Evolutionary conservation across 2,329 filamentous ascomycete genomes (phyloP), one percentile per base, ranked within the genome.

Genomic region (Aspergillus awamori): DNA sequence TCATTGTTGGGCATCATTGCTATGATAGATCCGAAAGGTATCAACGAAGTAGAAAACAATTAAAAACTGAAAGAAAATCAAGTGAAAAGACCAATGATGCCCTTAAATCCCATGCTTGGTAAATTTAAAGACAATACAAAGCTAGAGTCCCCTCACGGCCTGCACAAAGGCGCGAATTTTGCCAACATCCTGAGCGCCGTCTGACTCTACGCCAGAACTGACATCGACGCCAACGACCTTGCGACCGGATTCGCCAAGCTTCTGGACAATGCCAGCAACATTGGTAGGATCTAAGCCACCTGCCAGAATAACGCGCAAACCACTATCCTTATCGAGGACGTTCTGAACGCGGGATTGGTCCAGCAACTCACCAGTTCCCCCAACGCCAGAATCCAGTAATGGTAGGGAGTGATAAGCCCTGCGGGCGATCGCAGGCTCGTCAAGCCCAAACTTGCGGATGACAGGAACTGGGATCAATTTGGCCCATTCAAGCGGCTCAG

Each of bases 401-500:
- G 94, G 89, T 28, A 96, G 80, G 2, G 88, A 86, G 74, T 99
- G 95, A 74, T 92, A 96, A 8, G 92, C 93, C 59, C 92, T 86
- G 45, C 84, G 79, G 7, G 87, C 87, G 49, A 97, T 80, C 0
- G 89, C 91, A n/a, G 86, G 79, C 54, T 93, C 87, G 2, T 84
- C 86, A 0, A 93, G 92, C 57, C 88, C 87, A 78, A 98, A 99
- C 53, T 89, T 90, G 66, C 88, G 89, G 65, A 99, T 88, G 5
- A 99, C 93, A 0, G 95, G 95, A 0, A 97, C 93, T 1, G 95
- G 93, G 53, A 99, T 92, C n/a, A 90, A 79, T 49, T 80, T 85
- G 1, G 93, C 89, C 93, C 94, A 99, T 74, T 99, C 95, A 4
- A 97, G 71, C 2, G 95, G 94, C 74, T 99, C 96, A 51, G 89